Evolutionary conservation across 345 rosid species (phyloP).

Genomic region (Rhodamnia argentea): DNA sequence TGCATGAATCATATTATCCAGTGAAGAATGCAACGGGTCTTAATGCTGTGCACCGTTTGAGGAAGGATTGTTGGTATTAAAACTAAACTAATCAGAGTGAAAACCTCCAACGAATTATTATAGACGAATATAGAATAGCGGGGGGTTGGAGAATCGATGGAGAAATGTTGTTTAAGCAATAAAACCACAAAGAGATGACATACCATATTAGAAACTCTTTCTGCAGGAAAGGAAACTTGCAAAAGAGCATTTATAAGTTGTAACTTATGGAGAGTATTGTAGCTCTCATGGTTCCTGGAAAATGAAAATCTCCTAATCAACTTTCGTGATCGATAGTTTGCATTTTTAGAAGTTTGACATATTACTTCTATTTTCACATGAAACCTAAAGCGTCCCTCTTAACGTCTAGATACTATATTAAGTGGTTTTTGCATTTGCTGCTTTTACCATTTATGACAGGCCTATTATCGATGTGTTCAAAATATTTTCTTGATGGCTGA

Average conservation of each 20-base stretch:
- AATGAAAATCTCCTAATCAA: not conserved
- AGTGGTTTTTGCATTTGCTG: too few relatives aligned
- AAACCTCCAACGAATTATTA: not conserved
- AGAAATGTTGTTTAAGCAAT: not conserved
- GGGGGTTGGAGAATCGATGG: not conserved
- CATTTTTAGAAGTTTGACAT: not conserved
- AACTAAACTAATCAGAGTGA: not conserved
- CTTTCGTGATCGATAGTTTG: not conserved
- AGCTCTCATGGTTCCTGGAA: not conserved
- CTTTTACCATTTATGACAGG: not conserved
- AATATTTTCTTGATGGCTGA: not conserved
- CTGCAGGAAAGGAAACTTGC: not conserved
- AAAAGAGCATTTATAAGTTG: not conserved
- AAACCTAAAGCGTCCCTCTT: not conserved
- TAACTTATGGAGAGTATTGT: not conserved
- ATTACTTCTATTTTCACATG: not conserved
- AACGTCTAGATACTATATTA: not conserved
- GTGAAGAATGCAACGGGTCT: not conserved
- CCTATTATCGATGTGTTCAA: not conserved
- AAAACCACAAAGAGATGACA: too few relatives aligned
- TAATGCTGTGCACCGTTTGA: not conserved
- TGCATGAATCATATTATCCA: not conserved
- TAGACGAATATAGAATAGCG: not conserved
- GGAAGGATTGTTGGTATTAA: not conserved
- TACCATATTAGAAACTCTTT: too few relatives aligned